Evolutionary conservation across 371 early-diverging fungal genomes (phyloP), one percentile per base, ranked within the genome.

Genomic region (Mucor indicus): DNA sequence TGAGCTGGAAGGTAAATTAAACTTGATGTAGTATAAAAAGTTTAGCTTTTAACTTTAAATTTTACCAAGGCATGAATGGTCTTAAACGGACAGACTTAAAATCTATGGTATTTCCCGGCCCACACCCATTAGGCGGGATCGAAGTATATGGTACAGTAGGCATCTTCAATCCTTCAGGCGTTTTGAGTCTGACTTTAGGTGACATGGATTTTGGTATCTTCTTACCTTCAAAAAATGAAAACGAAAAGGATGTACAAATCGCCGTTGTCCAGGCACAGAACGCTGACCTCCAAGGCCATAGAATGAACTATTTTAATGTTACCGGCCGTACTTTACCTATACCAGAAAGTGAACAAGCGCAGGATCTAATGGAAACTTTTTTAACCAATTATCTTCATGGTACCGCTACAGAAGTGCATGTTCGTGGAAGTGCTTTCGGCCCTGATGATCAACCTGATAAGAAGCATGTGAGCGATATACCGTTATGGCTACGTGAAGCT

Each of bases 141-240:
- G 42, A 40, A 6, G 46, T 76, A 0, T 24, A 44, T 20, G 69
- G 60, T 4, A 50, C 51, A 13, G 77, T 70, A 0, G 69, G 66
- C 2, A 62, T 76, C 10, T 72, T 57, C 22, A 76, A 76, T 42
- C 77, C 77, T 13, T 76, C 77, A 1, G 59, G 38, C 15, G 64
- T 61, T 1, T 46, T 76, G 6, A 71, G 77, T 11, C 35, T 76
- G 9, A 46, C 38, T 10, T 23, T 76, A 5, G 77, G 77, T 6
- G 58, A 76, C 35, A 58, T 76, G 25, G 69, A 76, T 41, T 70
- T 76, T 59, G 73, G 67, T 13, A 72, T 76, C 17, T 69, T 52
- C 39, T 44, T 72, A 7, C 70, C 72, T 1, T 36, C 50, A 15
- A 37, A 42, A 17, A 41, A 25, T 21, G 17, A 48, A 10, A 16